Base-by-base conservation (phyloP, 192 early-diverging fungal genomes). In the Coemansia sp. region DNA sequence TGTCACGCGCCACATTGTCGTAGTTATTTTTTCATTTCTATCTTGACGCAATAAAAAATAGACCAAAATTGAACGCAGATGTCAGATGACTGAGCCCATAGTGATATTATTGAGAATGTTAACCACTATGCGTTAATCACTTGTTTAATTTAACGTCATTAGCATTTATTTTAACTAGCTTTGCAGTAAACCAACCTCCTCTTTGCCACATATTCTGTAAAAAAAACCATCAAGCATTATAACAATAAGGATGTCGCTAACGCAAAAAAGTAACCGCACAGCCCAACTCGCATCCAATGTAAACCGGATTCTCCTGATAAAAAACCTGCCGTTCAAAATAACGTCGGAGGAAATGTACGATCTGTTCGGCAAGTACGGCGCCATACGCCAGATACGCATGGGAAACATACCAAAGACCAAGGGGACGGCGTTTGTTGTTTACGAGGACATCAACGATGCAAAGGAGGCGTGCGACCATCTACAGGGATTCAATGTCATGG, bases 401-500 rank as follows among this genome's bases (percentile, higher is more conserved):
- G 95, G 97, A 2, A 92, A 85, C 41, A 91, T 88, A 9, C 85
- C 83, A 39, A 94, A 96, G 67, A 98, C 97, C 7, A 87, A 87
- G 56, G 97, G 97, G 52, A 95, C 95, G 15, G 97, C 95, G 13
- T 99, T 93, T 83, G 97, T 99, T 19, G 92, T 98, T 2, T 98
- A 96, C 68, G 97, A 99, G 69, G 97, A 99, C 67, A 97, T 99
- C 8, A 95, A 93, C 71, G 97, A 99, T 67, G 94, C 95, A 38
- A 99, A 99, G 79, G 91, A 91, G 16, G 97, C 97, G 0, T 97
- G 94, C 73, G 95, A 98, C 61, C 95, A 98, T 74, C 72, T 99
- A 16, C 91, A 91, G 53, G 97, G 97, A 48, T 99, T 96, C 79
- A 99, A 99, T 72, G 91, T 99, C 41, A 89, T 94, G 85, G 93